A percentile compares a stretch with the other conserved stretches of the same genome.
These are phyloP conservation scores for Erythrophleum fordii DNA, from an alignment of 306 rosid species.

Conservation along the genomic window DNA sequence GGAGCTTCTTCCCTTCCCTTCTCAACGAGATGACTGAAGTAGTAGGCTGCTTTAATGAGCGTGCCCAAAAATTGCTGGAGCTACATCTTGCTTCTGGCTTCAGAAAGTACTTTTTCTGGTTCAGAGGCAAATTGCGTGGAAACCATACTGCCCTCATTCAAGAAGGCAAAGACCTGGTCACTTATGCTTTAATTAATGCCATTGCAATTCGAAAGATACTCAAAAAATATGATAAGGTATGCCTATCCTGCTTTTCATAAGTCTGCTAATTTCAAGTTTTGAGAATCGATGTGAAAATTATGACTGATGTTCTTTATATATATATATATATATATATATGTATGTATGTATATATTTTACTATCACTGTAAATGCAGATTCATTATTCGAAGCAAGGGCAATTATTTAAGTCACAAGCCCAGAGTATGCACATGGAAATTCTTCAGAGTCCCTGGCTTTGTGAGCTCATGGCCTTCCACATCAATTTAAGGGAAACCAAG, in stretches of 20 bases:
- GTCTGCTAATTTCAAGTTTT: neutral
- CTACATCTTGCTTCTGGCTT: slow-evolving; percentile 87
- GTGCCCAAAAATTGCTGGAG: slow-evolving; percentile 81
- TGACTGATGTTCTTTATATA: neutral
- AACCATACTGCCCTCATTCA: slow-evolving; percentile 57
- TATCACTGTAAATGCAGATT: slow-evolving; percentile 54
- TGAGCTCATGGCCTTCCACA: slow-evolving; percentile 93
- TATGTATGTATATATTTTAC: neutral
- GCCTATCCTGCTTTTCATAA: neutral
- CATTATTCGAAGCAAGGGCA: slow-evolving; percentile 96
- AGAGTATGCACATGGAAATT: slow-evolving; percentile 80
- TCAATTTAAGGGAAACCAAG: slow-evolving; percentile 76
- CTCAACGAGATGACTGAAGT: slow-evolving; percentile 81
- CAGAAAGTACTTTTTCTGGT: slow-evolving; percentile 67
- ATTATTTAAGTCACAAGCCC: slow-evolving; percentile 78
- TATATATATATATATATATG: too few species aligned
- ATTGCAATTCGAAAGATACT: slow-evolving; percentile 82
- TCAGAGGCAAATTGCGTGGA: slow-evolving; percentile 59
- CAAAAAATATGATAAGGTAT: slow-evolving; percentile 92
- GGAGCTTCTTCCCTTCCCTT: slow-evolving; percentile 93
- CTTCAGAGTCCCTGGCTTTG: slow-evolving; percentile 98
- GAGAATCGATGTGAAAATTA: slow-evolving; percentile 13
- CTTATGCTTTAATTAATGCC: slow-evolving; percentile 85
- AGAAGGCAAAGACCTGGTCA: slow-evolving; percentile 91
- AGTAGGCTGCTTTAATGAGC: slow-evolving; percentile 76